Evolutionary conservation across 1,139 yeast species (phyloP).

Genomic region (Martiniozyma asiatica): DNA sequence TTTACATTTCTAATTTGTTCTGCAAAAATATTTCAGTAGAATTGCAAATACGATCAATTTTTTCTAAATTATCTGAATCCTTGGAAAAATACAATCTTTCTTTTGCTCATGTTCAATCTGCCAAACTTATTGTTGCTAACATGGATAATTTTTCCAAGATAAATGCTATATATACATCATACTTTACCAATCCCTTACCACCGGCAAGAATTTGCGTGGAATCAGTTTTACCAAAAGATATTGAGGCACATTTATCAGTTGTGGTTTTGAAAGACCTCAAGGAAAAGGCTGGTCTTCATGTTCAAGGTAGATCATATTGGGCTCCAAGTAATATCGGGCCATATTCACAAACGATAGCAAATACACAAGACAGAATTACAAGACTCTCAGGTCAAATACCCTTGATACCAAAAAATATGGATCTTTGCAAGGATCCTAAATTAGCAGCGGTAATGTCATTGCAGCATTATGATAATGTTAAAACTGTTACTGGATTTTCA

Average conservation of each 20-base stretch:
- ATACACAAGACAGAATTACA: conserved; percentile 33
- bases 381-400: conserved; percentile 92
- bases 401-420: conserved; percentile 62
- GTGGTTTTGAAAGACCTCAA: conserved; percentile 25
- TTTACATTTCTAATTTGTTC: conserved; percentile 42
- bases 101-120: conserved; percentile 37
- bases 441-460: conserved; percentile 44
- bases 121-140: conserved; percentile 47
- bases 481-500: conserved; percentile 36
- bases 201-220: conserved; percentile 85
- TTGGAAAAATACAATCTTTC: conserved; percentile 23
- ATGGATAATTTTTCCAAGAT: conserved; percentile 54
- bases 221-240: conserved; percentile 31
- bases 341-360: conserved; percentile 72
- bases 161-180: conserved; percentile 44
- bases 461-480: conserved; percentile 64
- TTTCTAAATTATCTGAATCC: conserved; percentile 28
- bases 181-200: conserved; percentile 53
- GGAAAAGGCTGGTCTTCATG: conserved; percentile 60
- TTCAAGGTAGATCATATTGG: conserved; percentile 90
- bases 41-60: conserved; percentile 37
- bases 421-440: conserved; percentile 20
- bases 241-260: conserved; percentile 47
- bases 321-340: conserved; percentile 98
- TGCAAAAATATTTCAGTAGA: conserved; percentile 24